Evolutionary conservation across 208 protist species (phyloP).

Genomic region (Acanthamoeba royreba): DNA sequence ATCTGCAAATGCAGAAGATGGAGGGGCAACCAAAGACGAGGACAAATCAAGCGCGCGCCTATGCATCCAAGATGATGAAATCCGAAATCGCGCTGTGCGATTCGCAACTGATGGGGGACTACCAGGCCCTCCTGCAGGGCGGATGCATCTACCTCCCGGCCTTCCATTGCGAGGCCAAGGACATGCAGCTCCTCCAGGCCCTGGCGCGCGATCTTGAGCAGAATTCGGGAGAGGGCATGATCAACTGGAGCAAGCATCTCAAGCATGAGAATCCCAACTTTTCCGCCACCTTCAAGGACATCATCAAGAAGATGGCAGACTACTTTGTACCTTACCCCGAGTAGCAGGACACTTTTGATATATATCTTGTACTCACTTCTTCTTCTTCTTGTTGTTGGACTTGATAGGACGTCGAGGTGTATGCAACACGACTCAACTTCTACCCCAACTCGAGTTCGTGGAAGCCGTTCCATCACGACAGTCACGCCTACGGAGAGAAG

Average conservation of each 20-base stretch:
- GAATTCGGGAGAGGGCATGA: constrained; percentile 76
- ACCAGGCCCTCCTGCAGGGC: constrained; percentile 77
- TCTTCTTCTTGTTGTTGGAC: constrained; percentile 39
- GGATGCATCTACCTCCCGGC: constrained; percentile 87
- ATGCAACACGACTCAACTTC: constrained; percentile 89
- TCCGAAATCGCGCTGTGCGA: constrained; percentile 82
- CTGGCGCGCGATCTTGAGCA: constrained; percentile 83
- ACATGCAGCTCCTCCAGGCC: constrained; percentile 77
- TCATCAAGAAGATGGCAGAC: constrained; percentile 82
- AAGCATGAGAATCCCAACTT: constrained; percentile 89
- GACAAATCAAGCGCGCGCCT: constrained; percentile 79
- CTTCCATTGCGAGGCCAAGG: constrained; percentile 79
- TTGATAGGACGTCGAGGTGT: constrained; percentile 89
- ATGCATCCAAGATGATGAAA: constrained; percentile 77
- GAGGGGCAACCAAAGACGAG: too few species aligned
- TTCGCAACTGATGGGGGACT: constrained; percentile 82
- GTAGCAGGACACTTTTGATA: background rate
- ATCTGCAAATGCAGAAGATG: too few species aligned
- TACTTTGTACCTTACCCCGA: background rate
- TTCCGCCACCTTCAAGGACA: constrained; percentile 84
- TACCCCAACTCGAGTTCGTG: constrained; percentile 89
- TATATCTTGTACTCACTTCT: background rate
- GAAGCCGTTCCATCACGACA: constrained; percentile 93
- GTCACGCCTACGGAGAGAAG: constrained; percentile 84
- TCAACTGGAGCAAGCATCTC: constrained; percentile 90